Evolutionary conservation across 306 rosid genomes (phyloP).

Genomic region (Argentina anserina): DNA sequence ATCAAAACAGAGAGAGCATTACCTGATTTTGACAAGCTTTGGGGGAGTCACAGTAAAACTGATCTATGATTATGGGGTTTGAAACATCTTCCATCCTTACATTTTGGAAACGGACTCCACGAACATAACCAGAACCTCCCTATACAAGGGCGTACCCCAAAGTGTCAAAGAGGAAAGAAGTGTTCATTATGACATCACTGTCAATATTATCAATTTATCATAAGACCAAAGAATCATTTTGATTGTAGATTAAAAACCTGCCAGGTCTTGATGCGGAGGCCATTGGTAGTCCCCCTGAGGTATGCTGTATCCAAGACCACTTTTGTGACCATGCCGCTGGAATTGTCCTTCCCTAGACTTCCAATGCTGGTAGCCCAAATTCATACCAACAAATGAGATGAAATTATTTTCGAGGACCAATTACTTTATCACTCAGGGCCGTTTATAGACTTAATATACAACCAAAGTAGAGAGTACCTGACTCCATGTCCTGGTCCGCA

Average conservation of each 20-base stretch:
- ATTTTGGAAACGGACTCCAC: conserved; percentile 74
- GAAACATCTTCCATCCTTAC: conserved; percentile 75
- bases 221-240: not conserved
- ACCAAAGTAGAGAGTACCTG: conserved; percentile 49
- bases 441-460: not conserved
- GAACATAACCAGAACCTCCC: conserved; percentile 98
- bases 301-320: conserved; percentile 88
- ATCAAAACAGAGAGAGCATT: conserved; percentile 8
- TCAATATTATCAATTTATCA: not conserved
- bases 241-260: conserved; percentile 49
- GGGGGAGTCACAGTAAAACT: conserved; percentile 96
- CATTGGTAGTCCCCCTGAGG: conserved; percentile 70
- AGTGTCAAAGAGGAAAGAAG: not conserved
- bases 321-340: conserved; percentile 70
- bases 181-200: conserved; percentile 2
- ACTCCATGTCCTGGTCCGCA: conserved; percentile 99
- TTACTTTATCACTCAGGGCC: not conserved
- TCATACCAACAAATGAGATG: not conserved
- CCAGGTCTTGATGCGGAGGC: conserved; percentile 96
- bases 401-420: not conserved
- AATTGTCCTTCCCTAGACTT: conserved; percentile 96
- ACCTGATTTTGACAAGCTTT: conserved; percentile 72
- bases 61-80: conserved; percentile 90
- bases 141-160: conserved; percentile 24
- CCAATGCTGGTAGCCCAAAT: conserved; percentile 58